Conservation (phyloP, 345 rosid species). For the Litchi chinensis region DNA sequence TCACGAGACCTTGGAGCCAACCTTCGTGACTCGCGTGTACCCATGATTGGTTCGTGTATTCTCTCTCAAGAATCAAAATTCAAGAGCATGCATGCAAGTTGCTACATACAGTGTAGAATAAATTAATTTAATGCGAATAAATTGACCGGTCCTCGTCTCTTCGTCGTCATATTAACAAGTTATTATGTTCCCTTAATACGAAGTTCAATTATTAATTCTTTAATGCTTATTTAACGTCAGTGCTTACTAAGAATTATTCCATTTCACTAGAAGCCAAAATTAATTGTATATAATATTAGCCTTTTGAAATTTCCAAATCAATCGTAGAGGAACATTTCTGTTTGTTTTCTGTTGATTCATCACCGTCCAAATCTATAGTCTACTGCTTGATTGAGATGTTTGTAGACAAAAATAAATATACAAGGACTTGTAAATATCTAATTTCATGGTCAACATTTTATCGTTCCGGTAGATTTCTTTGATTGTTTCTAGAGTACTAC, state of each 20-base stretch:
- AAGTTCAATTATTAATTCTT: background rate
- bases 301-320: background rate
- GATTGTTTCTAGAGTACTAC: background rate
- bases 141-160: background rate
- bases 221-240: background rate
- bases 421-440: background rate
- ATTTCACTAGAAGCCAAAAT: background rate
- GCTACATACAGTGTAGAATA: background rate
- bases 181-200: no score
- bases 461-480: background rate
- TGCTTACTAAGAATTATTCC: background rate
- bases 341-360: background rate
- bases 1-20: conserved; percentile 7
- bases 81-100: background rate
- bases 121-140: conserved; percentile 1
- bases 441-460: background rate
- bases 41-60: background rate
- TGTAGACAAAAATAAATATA: background rate
- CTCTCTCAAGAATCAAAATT: background rate
- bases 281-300: background rate
- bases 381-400: background rate
- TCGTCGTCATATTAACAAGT: background rate
- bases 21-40: background rate
- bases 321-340: background rate
- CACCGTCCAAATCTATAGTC: no score